Evolutionary conservation across 1,284 basidiomycete genomes (phyloP), one percentile per base, ranked within the genome.

Genomic region (Cryptococcus amylolentus): DNA sequence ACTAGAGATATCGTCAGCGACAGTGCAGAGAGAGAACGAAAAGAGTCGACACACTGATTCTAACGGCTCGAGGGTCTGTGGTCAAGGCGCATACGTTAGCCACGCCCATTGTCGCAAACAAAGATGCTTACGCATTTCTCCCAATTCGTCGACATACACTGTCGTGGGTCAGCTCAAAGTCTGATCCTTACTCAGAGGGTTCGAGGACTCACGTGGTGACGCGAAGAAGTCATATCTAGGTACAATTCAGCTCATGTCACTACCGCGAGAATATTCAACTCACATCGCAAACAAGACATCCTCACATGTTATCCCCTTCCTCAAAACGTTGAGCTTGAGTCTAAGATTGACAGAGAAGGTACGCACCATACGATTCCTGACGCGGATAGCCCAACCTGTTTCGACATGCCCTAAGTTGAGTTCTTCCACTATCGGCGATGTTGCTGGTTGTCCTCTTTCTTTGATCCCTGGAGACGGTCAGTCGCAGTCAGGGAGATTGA

Each of bases 341-440:
- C 27, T n/a, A 6, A 37, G 23, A n/a, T 12, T n/a, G 41, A 16
- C 8, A n/a, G 16, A 4, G 6, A 42, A 2, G 9, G 41, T 5
- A n/a, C 41, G 27, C 49, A 71, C 69, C 73, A 74, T 76, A 43
- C 73, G 59, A 64, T 76, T 76, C 39, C 73, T 49, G 18, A 76
- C 73, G 35, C 73, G 56, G 6, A 76, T 67, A 40, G 71, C 66
- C 73, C 73, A 73, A 8, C 67, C 73, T 6, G 73, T 68, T 52
- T 76, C 73, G 10, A 74, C 65, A 57, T 76, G 70, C 13, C 73
- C 73, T 31, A 76, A 53, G 52, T 76, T 71, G 46, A 76, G 47
- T 51, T 76, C 73, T 57, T 76, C 73, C 16, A 74, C 72, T 20
- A 76, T 76, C 8, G 73, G 73, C 0, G 69, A 70, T n/a, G 73